These are phyloP conservation scores for Fusarium falciforme DNA, from an alignment of 2,329 filamentous ascomycete species.

Conservation along the genomic window DNA sequence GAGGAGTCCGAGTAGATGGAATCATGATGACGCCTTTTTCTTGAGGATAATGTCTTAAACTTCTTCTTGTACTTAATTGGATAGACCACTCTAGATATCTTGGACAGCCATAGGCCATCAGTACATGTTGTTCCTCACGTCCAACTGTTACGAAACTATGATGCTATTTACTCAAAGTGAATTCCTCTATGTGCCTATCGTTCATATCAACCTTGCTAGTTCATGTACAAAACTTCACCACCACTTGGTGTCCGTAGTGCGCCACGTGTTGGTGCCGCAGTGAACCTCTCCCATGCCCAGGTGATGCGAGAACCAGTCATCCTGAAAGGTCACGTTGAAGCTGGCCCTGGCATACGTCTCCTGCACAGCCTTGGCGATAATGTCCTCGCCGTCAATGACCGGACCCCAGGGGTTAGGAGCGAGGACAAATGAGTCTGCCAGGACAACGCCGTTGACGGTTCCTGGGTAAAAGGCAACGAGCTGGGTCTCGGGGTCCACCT, in stretches of 20 bases:
- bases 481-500: background rate
- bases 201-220: background rate
- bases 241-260: background rate
- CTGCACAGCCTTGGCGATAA: constrained; percentile 34
- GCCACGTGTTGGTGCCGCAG: constrained; percentile 31
- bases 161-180: background rate
- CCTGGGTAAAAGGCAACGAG: constrained; percentile 24
- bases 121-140: background rate
- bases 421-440: constrained; percentile 23
- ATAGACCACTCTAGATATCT: background rate
- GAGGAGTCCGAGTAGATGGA: background rate
- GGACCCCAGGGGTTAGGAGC: constrained; percentile 44
- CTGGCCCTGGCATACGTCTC: constrained; percentile 37
- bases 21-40: background rate
- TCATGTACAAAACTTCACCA: constrained; percentile 1
- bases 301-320: constrained; percentile 46
- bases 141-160: background rate
- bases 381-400: constrained; percentile 41
- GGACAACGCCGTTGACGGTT: constrained; percentile 37
- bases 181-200: background rate
- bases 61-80: background rate
- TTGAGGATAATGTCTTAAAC: background rate
- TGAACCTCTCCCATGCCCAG: constrained; percentile 42
- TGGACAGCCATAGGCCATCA: background rate
- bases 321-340: constrained; percentile 39